Percentiles rank a stretch among this genome's conserved stretches.
Evolutionary conservation across 129 eudicot genomes (phyloP).

Genomic region (Calendula officinalis): DNA sequence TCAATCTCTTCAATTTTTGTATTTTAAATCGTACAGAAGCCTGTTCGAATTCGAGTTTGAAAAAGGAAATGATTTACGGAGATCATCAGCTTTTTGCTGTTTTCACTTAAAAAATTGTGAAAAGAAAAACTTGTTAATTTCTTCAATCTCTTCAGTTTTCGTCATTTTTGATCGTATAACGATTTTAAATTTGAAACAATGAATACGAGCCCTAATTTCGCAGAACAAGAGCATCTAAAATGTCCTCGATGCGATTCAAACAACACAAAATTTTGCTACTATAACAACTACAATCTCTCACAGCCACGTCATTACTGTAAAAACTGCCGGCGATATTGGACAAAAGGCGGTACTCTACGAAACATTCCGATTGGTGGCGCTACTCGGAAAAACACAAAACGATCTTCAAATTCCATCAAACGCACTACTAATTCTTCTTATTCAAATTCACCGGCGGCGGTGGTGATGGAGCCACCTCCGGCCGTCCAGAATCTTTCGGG

Average conservation of each 20-base stretch:
- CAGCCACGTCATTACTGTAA: slow-evolving; percentile 83
- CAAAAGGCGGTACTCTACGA: slow-evolving; percentile 78
- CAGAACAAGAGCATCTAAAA: slow-evolving; percentile 59
- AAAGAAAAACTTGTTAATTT: not conserved
- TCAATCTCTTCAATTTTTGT: not conserved
- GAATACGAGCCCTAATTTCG: slow-evolving; percentile 35
- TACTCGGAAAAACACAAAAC: slow-evolving; percentile 53
- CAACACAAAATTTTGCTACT: slow-evolving; percentile 84
- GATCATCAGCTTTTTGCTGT: no score
- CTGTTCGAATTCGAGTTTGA: not conserved
- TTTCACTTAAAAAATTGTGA: no score
- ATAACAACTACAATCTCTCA: slow-evolving; percentile 84
- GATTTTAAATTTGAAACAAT: slow-evolving; percentile 40
- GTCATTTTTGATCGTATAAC: not conserved
- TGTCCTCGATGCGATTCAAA: slow-evolving; percentile 71
- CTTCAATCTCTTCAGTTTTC: not conserved
- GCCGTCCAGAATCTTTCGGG: not conserved
- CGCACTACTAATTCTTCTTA: slow-evolving; percentile 15
- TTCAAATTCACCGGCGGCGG: not conserved
- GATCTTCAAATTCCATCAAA: slow-evolving; percentile 32
- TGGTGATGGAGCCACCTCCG: not conserved
- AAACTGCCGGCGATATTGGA: slow-evolving; percentile 72
- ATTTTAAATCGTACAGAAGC: not conserved
- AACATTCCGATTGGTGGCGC: slow-evolving; percentile 75
- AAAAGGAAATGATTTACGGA: no score